These are phyloP conservation scores for Chaetomiaceae sp. DNA, from an alignment of 2,329 filamentous ascomycete genomes.

Conservation along the genomic window DNA sequence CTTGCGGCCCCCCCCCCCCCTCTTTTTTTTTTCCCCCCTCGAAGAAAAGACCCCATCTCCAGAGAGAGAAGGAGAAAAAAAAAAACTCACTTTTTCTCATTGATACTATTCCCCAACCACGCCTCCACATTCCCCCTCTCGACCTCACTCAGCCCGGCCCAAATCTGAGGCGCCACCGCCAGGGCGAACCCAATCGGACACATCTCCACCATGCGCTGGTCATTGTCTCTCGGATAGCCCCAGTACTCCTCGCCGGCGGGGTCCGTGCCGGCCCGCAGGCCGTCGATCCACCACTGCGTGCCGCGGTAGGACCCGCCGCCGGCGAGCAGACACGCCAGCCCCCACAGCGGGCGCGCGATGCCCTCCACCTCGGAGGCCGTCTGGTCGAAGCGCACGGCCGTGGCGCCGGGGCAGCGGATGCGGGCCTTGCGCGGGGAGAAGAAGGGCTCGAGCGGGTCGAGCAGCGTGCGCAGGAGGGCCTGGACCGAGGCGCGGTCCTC, in stretches of 20 bases:
- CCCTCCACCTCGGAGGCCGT: slow-evolving; percentile 74
- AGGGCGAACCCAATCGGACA: slow-evolving; percentile 73
- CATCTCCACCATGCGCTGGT: slow-evolving; percentile 83
- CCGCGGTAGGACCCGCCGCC: slow-evolving; percentile 62
- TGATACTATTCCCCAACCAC: slow-evolving; percentile 72
- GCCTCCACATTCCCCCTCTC: slow-evolving; percentile 63
- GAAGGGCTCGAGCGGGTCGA: slow-evolving; percentile 67
- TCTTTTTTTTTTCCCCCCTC: too few species aligned
- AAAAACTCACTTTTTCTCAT: slow-evolving; percentile 61
- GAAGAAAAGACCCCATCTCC: not conserved
- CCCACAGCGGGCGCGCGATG: slow-evolving; percentile 72
- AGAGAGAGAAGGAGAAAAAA: not conserved
- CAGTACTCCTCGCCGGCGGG: slow-evolving; percentile 68
- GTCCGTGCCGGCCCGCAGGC: slow-evolving; percentile 66
- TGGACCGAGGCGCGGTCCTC: slow-evolving; percentile 54
- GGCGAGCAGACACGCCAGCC: slow-evolving; percentile 64
- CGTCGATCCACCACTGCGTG: slow-evolving; percentile 63
- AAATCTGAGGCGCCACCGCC: slow-evolving; percentile 63
- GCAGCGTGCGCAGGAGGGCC: slow-evolving; percentile 55
- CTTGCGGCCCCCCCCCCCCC: not conserved
- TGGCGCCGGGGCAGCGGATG: slow-evolving; percentile 63
- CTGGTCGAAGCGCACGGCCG: slow-evolving; percentile 73
- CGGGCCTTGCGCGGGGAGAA: slow-evolving; percentile 64
- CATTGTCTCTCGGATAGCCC: slow-evolving; percentile 70
- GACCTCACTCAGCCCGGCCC: slow-evolving; percentile 58